Evolutionary conservation across 108 stramenopile genomes (phyloP).

Genomic region (Cyclotella cryptica): DNA sequence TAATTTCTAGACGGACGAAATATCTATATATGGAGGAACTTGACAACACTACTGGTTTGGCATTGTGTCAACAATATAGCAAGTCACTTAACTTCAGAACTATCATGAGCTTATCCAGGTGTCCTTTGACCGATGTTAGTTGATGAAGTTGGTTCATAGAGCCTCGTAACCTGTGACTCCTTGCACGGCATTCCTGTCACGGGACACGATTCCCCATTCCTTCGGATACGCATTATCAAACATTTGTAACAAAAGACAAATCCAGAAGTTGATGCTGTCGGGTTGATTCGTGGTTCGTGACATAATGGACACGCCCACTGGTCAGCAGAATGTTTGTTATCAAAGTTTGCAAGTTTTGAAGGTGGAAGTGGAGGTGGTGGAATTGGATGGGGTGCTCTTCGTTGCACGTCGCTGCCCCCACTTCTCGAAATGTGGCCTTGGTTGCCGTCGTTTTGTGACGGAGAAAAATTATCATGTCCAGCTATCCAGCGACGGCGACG

Average conservation of each 20-base stretch:
- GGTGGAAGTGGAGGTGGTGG: slow-evolving; percentile 60
- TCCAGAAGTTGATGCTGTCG: slow-evolving; percentile 78
- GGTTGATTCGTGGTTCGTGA: slow-evolving; percentile 67
- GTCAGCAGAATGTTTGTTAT: slow-evolving; percentile 17
- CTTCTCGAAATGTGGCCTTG: slow-evolving; percentile 6
- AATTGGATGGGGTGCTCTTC: slow-evolving; percentile 39
- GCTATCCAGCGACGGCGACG: slow-evolving; percentile 56
- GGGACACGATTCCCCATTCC: slow-evolving; percentile 63
- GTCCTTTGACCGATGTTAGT: background rate
- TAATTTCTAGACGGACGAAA: no score
- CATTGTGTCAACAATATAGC: no score
- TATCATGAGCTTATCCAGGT: no score
- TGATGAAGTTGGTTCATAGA: slow-evolving; percentile 62
- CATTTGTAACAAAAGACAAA: slow-evolving; percentile 84
- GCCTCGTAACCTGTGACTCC: slow-evolving; percentile 63
- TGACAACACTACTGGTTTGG: no score
- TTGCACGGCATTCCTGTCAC: slow-evolving; percentile 67
- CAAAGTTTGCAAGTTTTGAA: slow-evolving; percentile 6
- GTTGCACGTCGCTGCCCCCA: slow-evolving; percentile 4
- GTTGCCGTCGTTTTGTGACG: background rate
- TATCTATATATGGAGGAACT: no score
- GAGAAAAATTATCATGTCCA: slow-evolving; percentile 35
- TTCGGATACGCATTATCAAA: slow-evolving; percentile 56
- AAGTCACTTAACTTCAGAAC: no score
- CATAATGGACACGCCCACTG: slow-evolving; percentile 75